Base-by-base conservation (phyloP, 2,329 filamentous ascomycete species). In the Colletotrichum sp. region DNA sequence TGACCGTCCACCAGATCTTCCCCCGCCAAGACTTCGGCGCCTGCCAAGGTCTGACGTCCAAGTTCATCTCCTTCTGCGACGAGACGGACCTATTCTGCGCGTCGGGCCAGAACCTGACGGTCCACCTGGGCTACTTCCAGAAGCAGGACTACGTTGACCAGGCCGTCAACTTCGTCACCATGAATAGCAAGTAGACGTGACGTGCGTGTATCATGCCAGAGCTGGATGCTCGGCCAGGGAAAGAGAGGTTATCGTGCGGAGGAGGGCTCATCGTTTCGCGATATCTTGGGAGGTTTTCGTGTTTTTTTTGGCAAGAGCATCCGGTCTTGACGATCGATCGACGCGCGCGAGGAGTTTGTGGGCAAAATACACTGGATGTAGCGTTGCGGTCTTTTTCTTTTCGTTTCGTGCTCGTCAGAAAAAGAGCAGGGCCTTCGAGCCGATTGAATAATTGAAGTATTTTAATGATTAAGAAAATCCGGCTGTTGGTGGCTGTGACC, bases 121-220 rank as follows among this genome's bases (percentile, higher is more conserved):
- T 74, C 18, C 74, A 76, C 5, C 64, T 76, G 15, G 59, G 74
- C 24, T 76, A 76, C 71, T 76, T 76, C 65, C 65, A 68, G 24
- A 76, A 76, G 18, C 64, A 52, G 49, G 15, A 69, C 57, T 76
- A 76, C 65, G 5, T 62, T 10, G 59, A 49, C 44, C 60, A 69
- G 34, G 74, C 74, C 6, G 49, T 59, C 9, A 12, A 64, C 0
- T 76, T 76, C 21, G 16, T 74, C 59, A 15, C 68, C 16, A 57
- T 73, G 71, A 63, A 64, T 16, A 52, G 49, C n/a, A 34, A 26
- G 34, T 69, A 66, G n/a, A n/a, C 12, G 4, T 5, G 5, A 8
- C 9, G 6, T 15, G 4, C 18, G 24, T 26, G 4, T 21, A n/a
- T 68, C 26, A 34, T 34, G 59, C 65, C 44, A 52, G 74, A 69